phyloP scores from a whole-genome alignment of 176 grass and related monocot species.

The Eragrostis curvula region DNA sequence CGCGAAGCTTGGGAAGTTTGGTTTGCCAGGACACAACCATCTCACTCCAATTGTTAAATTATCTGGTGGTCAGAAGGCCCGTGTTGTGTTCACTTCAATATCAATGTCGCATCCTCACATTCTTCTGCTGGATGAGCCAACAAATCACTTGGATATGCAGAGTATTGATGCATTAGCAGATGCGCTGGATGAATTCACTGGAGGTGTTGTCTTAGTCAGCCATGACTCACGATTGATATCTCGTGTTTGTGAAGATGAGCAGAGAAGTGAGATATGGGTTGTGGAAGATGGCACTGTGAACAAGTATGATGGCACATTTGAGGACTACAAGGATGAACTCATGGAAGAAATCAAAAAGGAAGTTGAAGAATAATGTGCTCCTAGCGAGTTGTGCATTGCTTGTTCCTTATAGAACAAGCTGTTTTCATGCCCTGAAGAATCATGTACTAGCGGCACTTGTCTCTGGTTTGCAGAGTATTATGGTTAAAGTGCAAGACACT shows the following conservation, averaged over 20 bases:
- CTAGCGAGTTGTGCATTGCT: constrained; percentile 35
- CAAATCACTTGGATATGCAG: constrained; percentile 98
- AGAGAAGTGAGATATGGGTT: constrained; percentile 92
- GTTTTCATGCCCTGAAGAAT: constrained; percentile 42
- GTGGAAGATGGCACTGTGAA: constrained; percentile 93
- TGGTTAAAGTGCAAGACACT: constrained; percentile 27
- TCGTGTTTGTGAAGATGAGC: constrained; percentile 86
- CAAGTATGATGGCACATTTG: constrained; percentile 75
- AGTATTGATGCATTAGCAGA: constrained; percentile 95
- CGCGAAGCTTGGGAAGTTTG: constrained; percentile 94
- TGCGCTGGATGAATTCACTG: constrained; percentile 89
- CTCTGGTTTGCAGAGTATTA: constrained; percentile 47
- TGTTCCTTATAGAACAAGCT: constrained; percentile 50
- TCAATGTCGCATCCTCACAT: constrained; percentile 96
- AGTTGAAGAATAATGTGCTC: constrained; percentile 68
- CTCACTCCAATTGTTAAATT: constrained; percentile 96
- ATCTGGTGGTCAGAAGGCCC: constrained; percentile 90
- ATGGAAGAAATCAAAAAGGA: constrained; percentile 92
- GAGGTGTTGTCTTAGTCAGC: constrained; percentile 94
- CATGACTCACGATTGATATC: constrained; percentile 93
- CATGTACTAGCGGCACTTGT: constrained; percentile 35
- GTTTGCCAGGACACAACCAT: constrained; percentile 95
- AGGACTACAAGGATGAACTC: constrained; percentile 98
- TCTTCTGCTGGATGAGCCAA: constrained; percentile 94
- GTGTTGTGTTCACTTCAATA: constrained; percentile 97